These are phyloP conservation scores for Ambrosiella cleistominuta DNA, from an alignment of 2,329 filamentous ascomycete genomes.

Conservation along the genomic window DNA sequence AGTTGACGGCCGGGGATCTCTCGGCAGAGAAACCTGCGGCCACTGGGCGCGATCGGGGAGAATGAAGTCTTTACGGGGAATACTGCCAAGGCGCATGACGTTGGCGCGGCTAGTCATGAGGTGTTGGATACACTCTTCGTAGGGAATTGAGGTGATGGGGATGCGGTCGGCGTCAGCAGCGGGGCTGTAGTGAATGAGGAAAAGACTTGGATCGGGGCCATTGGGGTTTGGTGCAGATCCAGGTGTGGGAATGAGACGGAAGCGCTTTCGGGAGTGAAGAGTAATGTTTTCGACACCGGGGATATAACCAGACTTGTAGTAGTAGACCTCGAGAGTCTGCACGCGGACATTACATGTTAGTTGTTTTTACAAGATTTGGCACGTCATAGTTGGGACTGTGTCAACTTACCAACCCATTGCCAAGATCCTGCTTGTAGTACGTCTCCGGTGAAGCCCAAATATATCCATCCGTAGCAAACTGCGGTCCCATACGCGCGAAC, in stretches of 20 bases:
- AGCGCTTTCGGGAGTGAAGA: constrained; percentile 65
- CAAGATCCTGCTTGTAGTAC: constrained; percentile 54
- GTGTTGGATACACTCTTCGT: constrained; percentile 41
- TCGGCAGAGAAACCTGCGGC: constrained; percentile 63
- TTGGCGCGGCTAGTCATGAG: constrained; percentile 44
- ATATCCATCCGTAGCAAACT: constrained; percentile 81
- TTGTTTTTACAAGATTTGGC: constrained; percentile 1
- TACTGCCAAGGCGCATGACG: constrained; percentile 59
- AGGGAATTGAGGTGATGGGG: constrained; percentile 47
- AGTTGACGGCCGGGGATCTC: constrained; percentile 34
- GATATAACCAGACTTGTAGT: constrained; percentile 65
- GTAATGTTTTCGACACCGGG: constrained; percentile 53
- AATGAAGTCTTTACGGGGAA: constrained; percentile 87
- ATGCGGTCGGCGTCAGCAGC: constrained; percentile 58
- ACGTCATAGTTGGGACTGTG: neutral
- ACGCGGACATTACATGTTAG: neutral
- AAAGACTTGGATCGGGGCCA: constrained; percentile 62
- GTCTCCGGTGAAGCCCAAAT: constrained; percentile 75
- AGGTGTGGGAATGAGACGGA: constrained; percentile 61
- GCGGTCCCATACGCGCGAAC: constrained; percentile 47
- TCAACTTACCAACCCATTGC: constrained; percentile 37
- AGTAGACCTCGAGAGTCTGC: constrained; percentile 75
- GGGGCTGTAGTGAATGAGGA: constrained; percentile 79
- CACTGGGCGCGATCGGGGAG: constrained; percentile 76
- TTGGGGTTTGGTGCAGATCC: constrained; percentile 51